These are phyloP conservation scores for Pisolithus sp. DNA, from an alignment of 768 basidiomycete species.

Conservation along the genomic window DNA sequence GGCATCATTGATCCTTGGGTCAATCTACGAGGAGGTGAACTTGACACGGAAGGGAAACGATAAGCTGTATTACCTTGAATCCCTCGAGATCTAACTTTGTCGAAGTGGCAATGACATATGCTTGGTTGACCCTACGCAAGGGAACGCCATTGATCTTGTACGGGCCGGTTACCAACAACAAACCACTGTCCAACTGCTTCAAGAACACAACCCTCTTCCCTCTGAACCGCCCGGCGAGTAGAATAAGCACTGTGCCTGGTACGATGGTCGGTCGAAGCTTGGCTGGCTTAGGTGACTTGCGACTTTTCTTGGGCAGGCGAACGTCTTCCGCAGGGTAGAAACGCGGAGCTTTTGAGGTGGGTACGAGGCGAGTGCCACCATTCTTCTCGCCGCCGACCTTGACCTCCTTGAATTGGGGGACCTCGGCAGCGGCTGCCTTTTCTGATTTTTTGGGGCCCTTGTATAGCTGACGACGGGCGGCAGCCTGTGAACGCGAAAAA, in stretches of 20 bases:
- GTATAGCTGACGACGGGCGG: conserved; percentile 74
- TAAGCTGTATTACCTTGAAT: conserved; percentile 54
- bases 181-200: conserved; percentile 89
- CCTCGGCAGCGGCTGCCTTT: conserved; percentile 53
- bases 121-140: conserved; percentile 95
- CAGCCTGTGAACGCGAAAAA: conserved; percentile 77
- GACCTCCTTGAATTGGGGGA: conserved; percentile 66
- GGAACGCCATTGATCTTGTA: conserved; percentile 99
- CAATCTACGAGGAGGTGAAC: conserved; percentile 44
- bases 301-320: conserved; percentile 82
- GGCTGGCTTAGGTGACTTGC: conserved; percentile 77
- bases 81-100: conserved; percentile 81
- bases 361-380: conserved; percentile 80
- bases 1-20: conserved; percentile 87
- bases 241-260: conserved; percentile 90
- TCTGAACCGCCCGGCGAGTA: conserved; percentile 95
- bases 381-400: conserved; percentile 87
- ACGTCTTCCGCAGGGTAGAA: conserved; percentile 97
- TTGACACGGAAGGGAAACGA: background rate
- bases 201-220: conserved; percentile 98
- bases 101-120: conserved; percentile 97
- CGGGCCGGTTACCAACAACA: conserved; percentile 94
- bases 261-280: conserved; percentile 82
- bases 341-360: conserved; percentile 77
- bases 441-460: conserved; percentile 80